Percentiles rank a stretch among this genome's conserved stretches.
Conservation (phyloP, 1,284 basidiomycete genomes). For the Heterobasidion annosum region DNA sequence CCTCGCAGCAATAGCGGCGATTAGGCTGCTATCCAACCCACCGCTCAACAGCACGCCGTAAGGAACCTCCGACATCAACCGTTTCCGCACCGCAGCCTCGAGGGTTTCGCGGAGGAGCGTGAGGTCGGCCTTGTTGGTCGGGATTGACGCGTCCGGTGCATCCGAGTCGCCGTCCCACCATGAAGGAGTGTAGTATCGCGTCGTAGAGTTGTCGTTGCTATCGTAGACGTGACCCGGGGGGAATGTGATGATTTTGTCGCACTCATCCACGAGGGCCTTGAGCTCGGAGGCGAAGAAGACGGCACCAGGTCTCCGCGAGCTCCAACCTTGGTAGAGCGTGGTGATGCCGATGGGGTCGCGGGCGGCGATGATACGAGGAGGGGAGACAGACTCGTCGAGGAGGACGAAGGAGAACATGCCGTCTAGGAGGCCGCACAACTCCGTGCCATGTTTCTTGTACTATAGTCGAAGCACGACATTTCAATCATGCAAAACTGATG, state of each 20-base stretch:
- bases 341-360: conserved; percentile 98
- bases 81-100: conserved; percentile 90
- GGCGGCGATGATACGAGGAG: conserved; percentile 88
- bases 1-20: conserved; percentile 93
- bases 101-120: conserved; percentile 72
- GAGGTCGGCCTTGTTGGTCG: conserved; percentile 63
- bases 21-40: conserved; percentile 93
- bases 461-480: conserved; percentile 21
- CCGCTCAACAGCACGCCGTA: conserved; percentile 96
- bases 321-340: conserved; percentile 95
- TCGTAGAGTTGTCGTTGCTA: conserved; percentile 67
- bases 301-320: conserved; percentile 75
- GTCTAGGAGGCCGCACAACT: conserved; percentile 77
- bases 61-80: conserved; percentile 98
- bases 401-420: conserved; percentile 99
- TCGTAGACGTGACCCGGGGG: conserved; percentile 97
- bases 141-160: conserved; percentile 41
- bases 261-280: conserved; percentile 88
- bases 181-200: conserved; percentile 76
- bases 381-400: conserved; percentile 86
- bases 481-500: background rate
- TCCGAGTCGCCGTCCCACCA: conserved; percentile 82
- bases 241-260: conserved; percentile 93
- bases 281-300: conserved; percentile 96
- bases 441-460: conserved; percentile 81